A percentile compares a stretch with the other conserved stretches of the same genome.
These are phyloP conservation scores for Debaryomyces sp. DNA, from an alignment of 1,139 yeast genomes.

Conservation along the genomic window DNA sequence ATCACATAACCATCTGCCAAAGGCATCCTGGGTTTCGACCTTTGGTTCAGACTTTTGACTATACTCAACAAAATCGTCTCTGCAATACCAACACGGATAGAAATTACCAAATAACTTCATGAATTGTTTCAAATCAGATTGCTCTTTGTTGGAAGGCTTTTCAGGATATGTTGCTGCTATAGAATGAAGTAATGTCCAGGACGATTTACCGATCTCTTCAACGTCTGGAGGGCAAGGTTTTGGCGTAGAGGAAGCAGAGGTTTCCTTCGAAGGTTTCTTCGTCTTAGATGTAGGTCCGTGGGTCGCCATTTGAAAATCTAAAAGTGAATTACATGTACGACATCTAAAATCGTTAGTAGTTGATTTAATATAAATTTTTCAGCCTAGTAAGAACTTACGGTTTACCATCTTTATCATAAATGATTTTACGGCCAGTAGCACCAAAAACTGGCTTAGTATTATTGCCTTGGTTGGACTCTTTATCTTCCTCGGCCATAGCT, in stretches of 20 bases:
- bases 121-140: conserved; percentile 72
- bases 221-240: conserved; percentile 87
- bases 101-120: conserved; percentile 71
- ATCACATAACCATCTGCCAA: conserved; percentile 90
- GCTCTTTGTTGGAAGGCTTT: conserved; percentile 60
- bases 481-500: conserved; percentile 1
- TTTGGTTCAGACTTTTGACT: conserved; percentile 63
- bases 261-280: conserved; percentile 5
- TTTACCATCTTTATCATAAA: conserved; percentile 86
- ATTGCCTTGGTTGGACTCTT: neutral
- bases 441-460: conserved; percentile 47
- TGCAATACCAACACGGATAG: conserved; percentile 96
- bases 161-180: conserved; percentile 90
- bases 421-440: conserved; percentile 65
- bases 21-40: conserved; percentile 70
- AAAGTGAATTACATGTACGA: conserved; percentile 77
- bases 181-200: conserved; percentile 93
- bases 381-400: conserved; percentile 58
- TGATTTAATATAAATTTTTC: neutral
- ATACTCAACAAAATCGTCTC: conserved; percentile 76
- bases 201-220: conserved; percentile 73
- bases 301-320: conserved; percentile 72
- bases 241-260: conserved; percentile 21
- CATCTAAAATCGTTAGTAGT: conserved; percentile 50
- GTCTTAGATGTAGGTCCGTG: conserved; percentile 24